These are phyloP conservation scores for Neonectria neomacrospora DNA, from an alignment of 2,329 filamentous ascomycete genomes.

Conservation along the genomic window DNA sequence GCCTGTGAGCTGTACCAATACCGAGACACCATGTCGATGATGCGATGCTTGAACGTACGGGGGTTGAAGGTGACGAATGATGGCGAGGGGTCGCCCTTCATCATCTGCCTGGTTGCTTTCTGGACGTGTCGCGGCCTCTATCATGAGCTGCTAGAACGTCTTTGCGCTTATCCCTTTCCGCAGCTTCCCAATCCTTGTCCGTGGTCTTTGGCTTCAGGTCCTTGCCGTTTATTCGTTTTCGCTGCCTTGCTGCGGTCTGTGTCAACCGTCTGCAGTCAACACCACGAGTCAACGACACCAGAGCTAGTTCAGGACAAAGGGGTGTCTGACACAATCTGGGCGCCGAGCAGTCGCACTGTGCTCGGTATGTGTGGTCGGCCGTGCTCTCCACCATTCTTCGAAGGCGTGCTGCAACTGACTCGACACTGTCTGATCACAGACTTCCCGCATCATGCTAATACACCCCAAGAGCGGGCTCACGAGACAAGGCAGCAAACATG, in stretches of 20 bases:
- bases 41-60: background rate
- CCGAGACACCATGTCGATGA: conserved; percentile 1
- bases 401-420: conserved; percentile 16
- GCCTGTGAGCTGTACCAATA: background rate
- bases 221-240: too few relatives aligned
- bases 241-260: background rate
- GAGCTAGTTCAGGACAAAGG: background rate
- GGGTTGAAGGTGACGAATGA: background rate
- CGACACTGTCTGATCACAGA: conserved; percentile 2
- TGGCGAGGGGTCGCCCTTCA: background rate
- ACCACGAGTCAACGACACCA: background rate
- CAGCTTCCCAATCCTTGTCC: conserved; percentile 14
- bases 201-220: background rate
- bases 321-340: background rate
- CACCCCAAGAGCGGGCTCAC: background rate
- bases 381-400: conserved; percentile 14
- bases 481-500: background rate
- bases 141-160: conserved; percentile 10
- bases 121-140: background rate
- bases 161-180: conserved; percentile 15
- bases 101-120: background rate
- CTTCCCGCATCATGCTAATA: background rate
- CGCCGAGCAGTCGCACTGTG: conserved; percentile 13
- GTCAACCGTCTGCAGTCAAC: background rate
- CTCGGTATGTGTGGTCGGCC: conserved; percentile 4